Evolutionary conservation across 495 filamentous ascomycete genomes (phyloP).

Genomic region (Neurospora sp.): DNA sequence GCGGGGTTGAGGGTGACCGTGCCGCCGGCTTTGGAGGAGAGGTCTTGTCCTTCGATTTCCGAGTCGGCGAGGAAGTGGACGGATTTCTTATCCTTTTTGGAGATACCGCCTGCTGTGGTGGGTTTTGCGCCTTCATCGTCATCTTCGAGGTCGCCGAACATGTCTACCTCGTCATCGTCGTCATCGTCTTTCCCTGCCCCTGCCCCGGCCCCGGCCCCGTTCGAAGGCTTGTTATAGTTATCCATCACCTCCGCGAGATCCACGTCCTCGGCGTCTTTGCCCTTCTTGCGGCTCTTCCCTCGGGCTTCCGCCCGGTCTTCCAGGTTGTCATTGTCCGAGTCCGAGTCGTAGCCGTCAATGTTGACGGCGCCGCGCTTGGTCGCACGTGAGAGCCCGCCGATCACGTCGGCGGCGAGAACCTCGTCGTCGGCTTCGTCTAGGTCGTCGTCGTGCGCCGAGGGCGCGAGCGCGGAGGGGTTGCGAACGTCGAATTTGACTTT

Average conservation of each 20-base stretch:
- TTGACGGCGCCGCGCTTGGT: conserved; percentile 88
- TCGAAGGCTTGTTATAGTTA: conserved; percentile 25
- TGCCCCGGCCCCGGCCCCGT: conserved; percentile 6
- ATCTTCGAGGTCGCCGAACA: conserved; percentile 75
- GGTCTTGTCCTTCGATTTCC: conserved; percentile 83
- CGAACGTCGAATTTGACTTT: conserved; percentile 91
- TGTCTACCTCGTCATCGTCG: conserved; percentile 73
- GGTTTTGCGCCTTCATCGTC: conserved; percentile 47
- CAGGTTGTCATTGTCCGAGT: conserved; percentile 88
- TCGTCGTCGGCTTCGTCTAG: conserved; percentile 58
- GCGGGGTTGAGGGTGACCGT: conserved; percentile 41
- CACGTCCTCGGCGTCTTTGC: conserved; percentile 31
- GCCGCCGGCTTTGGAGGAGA: conserved; percentile 58
- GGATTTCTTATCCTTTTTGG: conserved; percentile 67
- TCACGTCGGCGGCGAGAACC: conserved; percentile 82
- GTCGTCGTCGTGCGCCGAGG: conserved; percentile 58
- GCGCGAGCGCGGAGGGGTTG: conserved; percentile 82
- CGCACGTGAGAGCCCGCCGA: conserved; percentile 66
- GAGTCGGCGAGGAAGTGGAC: conserved; percentile 66
- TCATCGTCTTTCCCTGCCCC: conserved; percentile 23
- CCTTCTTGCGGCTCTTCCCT: conserved; percentile 33
- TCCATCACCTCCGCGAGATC: conserved; percentile 34
- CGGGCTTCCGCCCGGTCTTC: conserved; percentile 55
- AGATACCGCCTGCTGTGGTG: conserved; percentile 9
- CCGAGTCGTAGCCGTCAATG: conserved; percentile 91